phyloP scores from a whole-genome alignment of 2,329 filamentous ascomycete genomes.

The Xylariaceae sp. region DNA sequence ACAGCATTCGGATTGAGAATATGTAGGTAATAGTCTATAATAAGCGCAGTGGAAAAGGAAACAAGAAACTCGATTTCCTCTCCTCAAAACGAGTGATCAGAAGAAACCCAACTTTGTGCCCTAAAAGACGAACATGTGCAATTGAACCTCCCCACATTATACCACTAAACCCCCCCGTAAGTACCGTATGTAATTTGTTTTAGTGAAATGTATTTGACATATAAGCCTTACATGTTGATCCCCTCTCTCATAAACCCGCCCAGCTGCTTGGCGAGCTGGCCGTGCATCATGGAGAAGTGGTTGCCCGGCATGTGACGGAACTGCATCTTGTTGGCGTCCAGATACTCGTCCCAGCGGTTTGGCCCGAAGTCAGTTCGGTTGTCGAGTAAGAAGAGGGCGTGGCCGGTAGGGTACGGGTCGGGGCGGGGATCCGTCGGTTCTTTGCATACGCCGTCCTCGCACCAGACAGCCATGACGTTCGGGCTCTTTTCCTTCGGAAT shows the following conservation, averaged over 20 bases:
- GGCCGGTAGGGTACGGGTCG: conserved; percentile 55
- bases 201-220: no score
- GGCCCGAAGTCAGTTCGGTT: conserved; percentile 68
- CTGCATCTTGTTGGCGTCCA: conserved; percentile 57
- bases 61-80: no score
- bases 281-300: conserved; percentile 75
- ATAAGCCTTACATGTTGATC: conserved; percentile 25
- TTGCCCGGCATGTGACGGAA: conserved; percentile 67
- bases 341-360: conserved; percentile 65
- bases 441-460: conserved; percentile 68
- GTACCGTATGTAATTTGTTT: no score
- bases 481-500: conserved; percentile 58
- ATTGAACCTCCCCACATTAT: no score
- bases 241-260: conserved; percentile 33
- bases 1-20: no score
- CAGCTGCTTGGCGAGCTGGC: conserved; percentile 37
- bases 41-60: no score
- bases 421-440: conserved; percentile 61
- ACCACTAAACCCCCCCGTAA: no score
- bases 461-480: conserved; percentile 64
- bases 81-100: no score
- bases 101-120: no score
- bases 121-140: no score
- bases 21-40: no score
- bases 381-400: conserved; percentile 66